These are phyloP conservation scores for Fusarium protoensiforme DNA, from an alignment of 2,329 filamentous ascomycete species.

Conservation along the genomic window DNA sequence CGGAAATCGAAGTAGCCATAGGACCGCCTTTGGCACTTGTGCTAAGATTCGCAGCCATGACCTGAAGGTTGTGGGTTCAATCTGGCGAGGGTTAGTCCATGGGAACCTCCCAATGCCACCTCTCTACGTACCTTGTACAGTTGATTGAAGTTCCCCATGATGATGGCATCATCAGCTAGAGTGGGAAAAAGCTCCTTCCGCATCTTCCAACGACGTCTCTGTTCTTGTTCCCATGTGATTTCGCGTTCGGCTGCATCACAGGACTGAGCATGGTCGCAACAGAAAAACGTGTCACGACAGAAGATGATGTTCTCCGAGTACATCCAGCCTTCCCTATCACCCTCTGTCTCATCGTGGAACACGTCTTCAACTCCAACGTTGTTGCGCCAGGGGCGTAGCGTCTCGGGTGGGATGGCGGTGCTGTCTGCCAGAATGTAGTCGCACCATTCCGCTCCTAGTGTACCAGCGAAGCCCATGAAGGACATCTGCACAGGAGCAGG, in stretches of 20 bases:
- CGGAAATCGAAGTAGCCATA: constrained; percentile 97
- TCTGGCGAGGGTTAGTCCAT: constrained; percentile 64
- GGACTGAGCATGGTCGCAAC: constrained; percentile 95
- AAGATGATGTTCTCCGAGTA: constrained; percentile 98
- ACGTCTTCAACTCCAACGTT: constrained; percentile 81
- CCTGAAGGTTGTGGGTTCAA: constrained; percentile 95
- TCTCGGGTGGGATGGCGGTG: constrained; percentile 84
- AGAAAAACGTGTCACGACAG: constrained; percentile 95
- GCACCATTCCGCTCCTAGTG: constrained; percentile 96
- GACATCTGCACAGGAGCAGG: constrained; percentile 98
- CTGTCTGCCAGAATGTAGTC: constrained; percentile 95
- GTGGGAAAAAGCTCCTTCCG: constrained; percentile 90
- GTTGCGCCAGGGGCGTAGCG: constrained; percentile 80
- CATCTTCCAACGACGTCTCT: constrained; percentile 87
- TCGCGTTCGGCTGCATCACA: constrained; percentile 76
- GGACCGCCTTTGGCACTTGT: constrained; percentile 83
- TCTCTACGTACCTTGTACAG: constrained; percentile 85
- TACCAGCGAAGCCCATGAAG: constrained; percentile 99
- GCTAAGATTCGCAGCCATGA: constrained; percentile 94
- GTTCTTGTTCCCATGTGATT: constrained; percentile 86
- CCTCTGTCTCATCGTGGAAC: constrained; percentile 72
- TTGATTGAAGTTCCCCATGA: constrained; percentile 98
- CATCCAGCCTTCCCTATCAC: constrained; percentile 83
- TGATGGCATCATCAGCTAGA: constrained; percentile 84
- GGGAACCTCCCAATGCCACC: background rate